Evolutionary conservation across 345 rosid species (phyloP).

Genomic region (Brassica juncea): DNA sequence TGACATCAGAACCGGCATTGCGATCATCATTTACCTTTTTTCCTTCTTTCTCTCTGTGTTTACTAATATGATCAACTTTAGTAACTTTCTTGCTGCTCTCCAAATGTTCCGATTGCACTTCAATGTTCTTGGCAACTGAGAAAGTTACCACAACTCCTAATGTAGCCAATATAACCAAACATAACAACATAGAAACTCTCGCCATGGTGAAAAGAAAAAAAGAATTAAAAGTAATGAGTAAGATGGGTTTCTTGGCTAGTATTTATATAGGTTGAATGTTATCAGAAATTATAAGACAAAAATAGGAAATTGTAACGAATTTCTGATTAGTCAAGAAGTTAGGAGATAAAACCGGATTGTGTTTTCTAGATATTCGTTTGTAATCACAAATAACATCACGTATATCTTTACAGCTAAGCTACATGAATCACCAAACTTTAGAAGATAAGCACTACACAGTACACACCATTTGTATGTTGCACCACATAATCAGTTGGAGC

Average conservation of each 20-base stretch:
- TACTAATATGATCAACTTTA: slow-evolving; percentile 11
- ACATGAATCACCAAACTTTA: slow-evolving; percentile 34
- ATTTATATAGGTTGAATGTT: slow-evolving; percentile 32
- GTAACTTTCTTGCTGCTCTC: slow-evolving; percentile 11
- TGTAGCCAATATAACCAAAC: slow-evolving; percentile 36
- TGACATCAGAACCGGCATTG: slow-evolving; percentile 9
- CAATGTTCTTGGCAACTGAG: slow-evolving; percentile 27
- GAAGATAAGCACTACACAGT: background rate
- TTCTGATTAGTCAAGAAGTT: slow-evolving; percentile 25
- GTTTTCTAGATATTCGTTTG: background rate
- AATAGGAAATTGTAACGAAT: slow-evolving; percentile 23
- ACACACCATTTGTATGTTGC: slow-evolving; percentile 6
- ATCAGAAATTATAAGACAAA: slow-evolving; percentile 25
- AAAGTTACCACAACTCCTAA: slow-evolving; percentile 34
- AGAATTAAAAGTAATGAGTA: slow-evolving; percentile 5
- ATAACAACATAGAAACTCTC: slow-evolving; percentile 32
- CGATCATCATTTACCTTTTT: slow-evolving; percentile 4
- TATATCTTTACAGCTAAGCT: slow-evolving; percentile 6
- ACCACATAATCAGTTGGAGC: background rate
- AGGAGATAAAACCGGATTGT: slow-evolving; percentile 33
- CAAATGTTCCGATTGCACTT: slow-evolving; percentile 15
- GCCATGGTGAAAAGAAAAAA: slow-evolving; percentile 26
- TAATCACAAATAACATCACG: background rate
- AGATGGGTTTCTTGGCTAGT: slow-evolving; percentile 13
- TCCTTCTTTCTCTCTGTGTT: slow-evolving; percentile 17